Conservation (phyloP, 352 stramenopile species). For the Globisporangium ultimum region DNA sequence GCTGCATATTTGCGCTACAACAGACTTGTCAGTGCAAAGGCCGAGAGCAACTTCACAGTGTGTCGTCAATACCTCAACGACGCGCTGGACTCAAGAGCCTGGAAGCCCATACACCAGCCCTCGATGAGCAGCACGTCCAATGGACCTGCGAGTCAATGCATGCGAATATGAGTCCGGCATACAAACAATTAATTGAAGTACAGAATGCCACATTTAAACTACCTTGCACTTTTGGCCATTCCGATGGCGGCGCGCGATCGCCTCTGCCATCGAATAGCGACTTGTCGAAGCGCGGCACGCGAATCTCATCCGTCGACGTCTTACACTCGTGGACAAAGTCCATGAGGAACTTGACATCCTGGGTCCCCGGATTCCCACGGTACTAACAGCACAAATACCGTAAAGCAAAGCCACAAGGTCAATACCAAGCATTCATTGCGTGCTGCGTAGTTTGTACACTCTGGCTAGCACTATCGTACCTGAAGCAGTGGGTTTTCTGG, state of each 20-base stretch:
- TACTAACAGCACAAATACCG: constrained; percentile 29
- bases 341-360: constrained; percentile 69
- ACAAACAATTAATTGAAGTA: neutral
- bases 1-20: constrained; percentile 48
- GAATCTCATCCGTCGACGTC: constrained; percentile 32
- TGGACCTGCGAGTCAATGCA: constrained; percentile 31
- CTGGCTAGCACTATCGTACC: constrained; percentile 21
- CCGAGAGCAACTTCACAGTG: neutral
- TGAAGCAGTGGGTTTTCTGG: constrained; percentile 73
- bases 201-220: neutral
- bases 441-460: neutral
- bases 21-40: neutral
- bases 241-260: constrained; percentile 49
- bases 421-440: neutral
- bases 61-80: constrained; percentile 29
- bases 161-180: neutral
- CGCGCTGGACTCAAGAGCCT: constrained; percentile 34
- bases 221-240: constrained; percentile 69
- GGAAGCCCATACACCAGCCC: constrained; percentile 85
- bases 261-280: constrained; percentile 67
- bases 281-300: constrained; percentile 78
- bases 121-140: constrained; percentile 83
- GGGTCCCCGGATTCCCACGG: constrained; percentile 78
- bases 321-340: constrained; percentile 61
- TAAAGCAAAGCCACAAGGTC: neutral